These are phyloP conservation scores for Prunus yedoensis DNA, from an alignment of 331 rosid species.

Conservation along the genomic window DNA sequence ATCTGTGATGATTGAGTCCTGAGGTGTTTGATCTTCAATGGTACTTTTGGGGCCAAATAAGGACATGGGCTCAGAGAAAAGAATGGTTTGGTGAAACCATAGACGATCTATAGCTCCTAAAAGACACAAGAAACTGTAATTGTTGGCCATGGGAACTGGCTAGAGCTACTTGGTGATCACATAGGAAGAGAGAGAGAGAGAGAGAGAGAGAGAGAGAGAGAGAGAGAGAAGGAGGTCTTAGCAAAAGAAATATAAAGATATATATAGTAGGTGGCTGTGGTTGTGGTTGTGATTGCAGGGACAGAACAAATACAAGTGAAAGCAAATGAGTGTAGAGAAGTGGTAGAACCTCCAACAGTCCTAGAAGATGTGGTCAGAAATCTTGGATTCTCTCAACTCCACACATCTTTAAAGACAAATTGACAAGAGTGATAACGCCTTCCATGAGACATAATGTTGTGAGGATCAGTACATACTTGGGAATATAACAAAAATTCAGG, in stretches of 20 bases:
- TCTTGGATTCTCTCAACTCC: constrained; percentile 35
- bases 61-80: constrained; percentile 46
- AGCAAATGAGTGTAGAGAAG: constrained; percentile 26
- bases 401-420: constrained; percentile 26
- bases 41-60: constrained; percentile 12
- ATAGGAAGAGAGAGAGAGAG: constrained; percentile 9
- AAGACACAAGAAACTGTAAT: constrained; percentile 31
- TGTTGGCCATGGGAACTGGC: constrained; percentile 45
- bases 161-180: too few relatives aligned
- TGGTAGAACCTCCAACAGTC: constrained; percentile 29
- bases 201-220: constrained; percentile 18
- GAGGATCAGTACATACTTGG: not conserved
- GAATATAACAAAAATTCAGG: not conserved
- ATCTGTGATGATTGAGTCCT: constrained; percentile 19
- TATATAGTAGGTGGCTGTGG: constrained; percentile 26
- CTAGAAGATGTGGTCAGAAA: constrained; percentile 48
- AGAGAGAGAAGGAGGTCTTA: constrained; percentile 5
- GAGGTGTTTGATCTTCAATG: constrained; percentile 21
- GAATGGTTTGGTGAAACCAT: constrained; percentile 75
- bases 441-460: not conserved
- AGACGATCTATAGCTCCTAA: constrained; percentile 69
- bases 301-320: constrained; percentile 33
- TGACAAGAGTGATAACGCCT: constrained; percentile 6
- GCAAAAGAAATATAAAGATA: constrained; percentile 7
- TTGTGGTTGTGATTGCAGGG: constrained; percentile 24